phyloP scores from a whole-genome alignment of 352 stramenopile species.

The Pythium guiyangense region DNA sequence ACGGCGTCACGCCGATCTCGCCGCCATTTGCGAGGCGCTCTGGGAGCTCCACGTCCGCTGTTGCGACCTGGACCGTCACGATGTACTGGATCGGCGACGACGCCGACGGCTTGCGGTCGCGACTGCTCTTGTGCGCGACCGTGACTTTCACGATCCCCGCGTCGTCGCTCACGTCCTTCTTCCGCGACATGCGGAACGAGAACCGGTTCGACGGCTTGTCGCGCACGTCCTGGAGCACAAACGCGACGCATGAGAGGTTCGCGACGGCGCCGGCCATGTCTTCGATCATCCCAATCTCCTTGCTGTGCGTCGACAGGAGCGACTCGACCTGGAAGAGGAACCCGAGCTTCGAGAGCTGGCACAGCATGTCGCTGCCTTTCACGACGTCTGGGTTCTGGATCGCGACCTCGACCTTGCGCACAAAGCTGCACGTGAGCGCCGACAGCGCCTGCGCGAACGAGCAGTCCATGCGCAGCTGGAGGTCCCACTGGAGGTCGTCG shows the following conservation, averaged over 20 bases:
- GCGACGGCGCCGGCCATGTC: conserved; percentile 85
- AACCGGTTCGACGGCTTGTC: conserved; percentile 83
- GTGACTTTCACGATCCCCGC: conserved; percentile 77
- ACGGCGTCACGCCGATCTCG: conserved; percentile 77
- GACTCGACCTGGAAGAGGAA: conserved; percentile 92
- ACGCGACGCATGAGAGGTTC: conserved; percentile 81
- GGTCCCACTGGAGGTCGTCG: conserved; percentile 82
- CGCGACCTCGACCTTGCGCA: conserved; percentile 83
- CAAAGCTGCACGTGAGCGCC: conserved; percentile 71
- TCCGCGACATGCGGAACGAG: conserved; percentile 81
- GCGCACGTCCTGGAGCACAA: conserved; percentile 82
- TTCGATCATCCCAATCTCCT: conserved; percentile 96
- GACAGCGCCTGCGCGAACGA: conserved; percentile 79
- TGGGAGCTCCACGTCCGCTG: conserved; percentile 68
- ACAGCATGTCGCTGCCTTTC: conserved; percentile 78
- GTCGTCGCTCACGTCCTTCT: conserved; percentile 73
- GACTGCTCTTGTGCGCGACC: conserved; percentile 50
- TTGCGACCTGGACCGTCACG: conserved; percentile 77
- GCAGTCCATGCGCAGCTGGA: conserved; percentile 81
- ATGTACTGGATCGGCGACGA: conserved; percentile 78
- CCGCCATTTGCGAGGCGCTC: conserved; percentile 60
- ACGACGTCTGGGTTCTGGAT: conserved; percentile 72
- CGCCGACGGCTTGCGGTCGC: conserved; percentile 44
- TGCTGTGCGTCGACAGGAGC: conserved; percentile 93
- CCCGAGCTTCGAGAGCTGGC: conserved; percentile 74